These are phyloP conservation scores for Anastatica hierochuntica DNA, from an alignment of 345 rosid species.

Conservation along the genomic window DNA sequence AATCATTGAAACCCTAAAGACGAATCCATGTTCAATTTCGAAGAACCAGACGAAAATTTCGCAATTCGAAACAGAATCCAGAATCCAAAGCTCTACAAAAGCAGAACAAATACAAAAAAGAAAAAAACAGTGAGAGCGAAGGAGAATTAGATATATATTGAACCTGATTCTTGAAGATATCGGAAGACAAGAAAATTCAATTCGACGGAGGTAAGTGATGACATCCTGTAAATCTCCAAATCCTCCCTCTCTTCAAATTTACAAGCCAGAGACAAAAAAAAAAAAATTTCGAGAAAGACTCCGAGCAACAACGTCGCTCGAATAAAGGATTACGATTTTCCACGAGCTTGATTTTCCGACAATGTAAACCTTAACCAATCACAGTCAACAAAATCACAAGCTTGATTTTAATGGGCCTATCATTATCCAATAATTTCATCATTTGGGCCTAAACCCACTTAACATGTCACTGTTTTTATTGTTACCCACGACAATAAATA, in stretches of 20 bases:
- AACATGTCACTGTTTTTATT: too few species aligned
- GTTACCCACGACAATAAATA: too few species aligned
- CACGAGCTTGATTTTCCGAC: neutral
- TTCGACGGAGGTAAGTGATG: slow-evolving; percentile 75
- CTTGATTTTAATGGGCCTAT: neutral
- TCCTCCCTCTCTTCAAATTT: too few species aligned
- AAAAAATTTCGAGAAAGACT: neutral
- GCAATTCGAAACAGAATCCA: slow-evolving; percentile 6
- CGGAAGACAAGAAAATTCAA: slow-evolving; percentile 88
- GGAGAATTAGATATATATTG: neutral
- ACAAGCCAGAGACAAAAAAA: neutral
- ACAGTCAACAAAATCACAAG: neutral
- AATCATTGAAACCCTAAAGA: slow-evolving; percentile 11
- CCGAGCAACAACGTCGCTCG: neutral
- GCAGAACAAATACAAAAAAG: slow-evolving; percentile 15
- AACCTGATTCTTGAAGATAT: slow-evolving; percentile 93
- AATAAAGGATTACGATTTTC: neutral
- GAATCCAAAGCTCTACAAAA: slow-evolving; percentile 3
- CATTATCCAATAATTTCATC: neutral
- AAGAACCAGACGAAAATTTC: neutral
- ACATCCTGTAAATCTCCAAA: slow-evolving; percentile 21
- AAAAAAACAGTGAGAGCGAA: neutral
- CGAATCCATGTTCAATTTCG: neutral
- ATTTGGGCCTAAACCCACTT: too few species aligned
- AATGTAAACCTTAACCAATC: neutral